A percentile compares a stretch with the other conserved stretches of the same genome.
These are phyloP conservation scores for Colletotrichum truncatum DNA, from an alignment of 2,329 filamentous ascomycete species.

Conservation along the genomic window DNA sequence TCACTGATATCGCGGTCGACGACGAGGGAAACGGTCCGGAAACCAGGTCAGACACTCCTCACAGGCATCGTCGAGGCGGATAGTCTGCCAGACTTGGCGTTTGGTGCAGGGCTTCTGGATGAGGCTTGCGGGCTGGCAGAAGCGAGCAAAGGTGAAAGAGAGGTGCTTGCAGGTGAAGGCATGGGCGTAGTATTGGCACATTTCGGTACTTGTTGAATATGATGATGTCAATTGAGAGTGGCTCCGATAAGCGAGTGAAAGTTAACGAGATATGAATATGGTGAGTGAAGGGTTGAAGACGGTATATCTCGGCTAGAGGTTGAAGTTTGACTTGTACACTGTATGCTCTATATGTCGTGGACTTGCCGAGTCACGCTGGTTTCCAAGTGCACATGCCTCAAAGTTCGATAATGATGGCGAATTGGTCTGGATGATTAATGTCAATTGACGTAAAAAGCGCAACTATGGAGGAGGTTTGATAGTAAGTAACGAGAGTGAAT, in stretches of 20 bases:
- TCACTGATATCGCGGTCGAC: constrained; percentile 22
- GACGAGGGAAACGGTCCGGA: constrained; percentile 36
- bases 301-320: no score
- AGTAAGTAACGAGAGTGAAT: not conserved
- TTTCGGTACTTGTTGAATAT: constrained; percentile 26
- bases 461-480: no score
- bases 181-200: constrained; percentile 51
- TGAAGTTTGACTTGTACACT: no score
- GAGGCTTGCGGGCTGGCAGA: constrained; percentile 44
- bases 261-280: no score
- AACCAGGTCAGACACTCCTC: constrained; percentile 44
- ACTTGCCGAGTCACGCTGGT: no score
- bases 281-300: no score
- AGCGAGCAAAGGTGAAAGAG: constrained; percentile 44
- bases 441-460: no score
- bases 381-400: no score
- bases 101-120: constrained; percentile 46
- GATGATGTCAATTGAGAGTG: not conserved
- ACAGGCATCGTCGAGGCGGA: constrained; percentile 44
- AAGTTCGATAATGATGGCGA: no score
- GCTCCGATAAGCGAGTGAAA: no score
- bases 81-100: constrained; percentile 46
- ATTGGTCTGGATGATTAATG: no score
- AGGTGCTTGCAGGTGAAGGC: constrained; percentile 45
- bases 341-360: no score